Percentiles rank a stretch among this genome's conserved stretches.
Conservation (phyloP, 257 asterid species). For the Mitragyna speciosa region DNA sequence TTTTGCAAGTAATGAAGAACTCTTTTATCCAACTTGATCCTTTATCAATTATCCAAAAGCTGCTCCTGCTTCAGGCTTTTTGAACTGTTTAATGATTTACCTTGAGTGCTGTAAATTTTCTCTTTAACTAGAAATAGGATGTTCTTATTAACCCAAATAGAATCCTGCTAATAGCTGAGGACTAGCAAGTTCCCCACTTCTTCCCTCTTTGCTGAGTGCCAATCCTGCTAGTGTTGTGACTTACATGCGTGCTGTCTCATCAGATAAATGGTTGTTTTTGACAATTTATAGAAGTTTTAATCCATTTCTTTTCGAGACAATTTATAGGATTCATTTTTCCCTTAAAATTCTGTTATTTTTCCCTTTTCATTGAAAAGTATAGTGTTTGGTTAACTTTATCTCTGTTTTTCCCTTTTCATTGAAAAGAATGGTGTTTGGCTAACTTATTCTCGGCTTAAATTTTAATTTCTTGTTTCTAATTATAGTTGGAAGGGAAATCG, state of each 20-base stretch:
- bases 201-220: not conserved
- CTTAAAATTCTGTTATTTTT: too few relatives aligned
- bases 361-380: not conserved
- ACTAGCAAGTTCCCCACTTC: not conserved
- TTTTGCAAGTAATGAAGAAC: slow-evolving; percentile 6
- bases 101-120: not conserved
- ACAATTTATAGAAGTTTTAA: too few relatives aligned
- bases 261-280: too few relatives aligned
- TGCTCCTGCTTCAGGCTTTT: not conserved
- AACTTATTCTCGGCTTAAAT: not conserved
- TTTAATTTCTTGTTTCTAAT: not conserved
- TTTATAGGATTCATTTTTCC: too few relatives aligned
- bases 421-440: not conserved
- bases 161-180: not conserved
- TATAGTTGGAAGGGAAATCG: not conserved
- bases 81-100: not conserved
- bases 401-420: too few relatives aligned
- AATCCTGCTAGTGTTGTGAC: not conserved
- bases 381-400: too few relatives aligned
- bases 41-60: not conserved
- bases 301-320: too few relatives aligned
- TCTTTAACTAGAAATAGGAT: not conserved
- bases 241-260: too few relatives aligned
- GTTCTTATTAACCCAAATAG: not conserved
- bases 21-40: not conserved